Evolutionary conservation across 495 filamentous ascomycete species (phyloP).

Genomic region (Podospora conica): DNA sequence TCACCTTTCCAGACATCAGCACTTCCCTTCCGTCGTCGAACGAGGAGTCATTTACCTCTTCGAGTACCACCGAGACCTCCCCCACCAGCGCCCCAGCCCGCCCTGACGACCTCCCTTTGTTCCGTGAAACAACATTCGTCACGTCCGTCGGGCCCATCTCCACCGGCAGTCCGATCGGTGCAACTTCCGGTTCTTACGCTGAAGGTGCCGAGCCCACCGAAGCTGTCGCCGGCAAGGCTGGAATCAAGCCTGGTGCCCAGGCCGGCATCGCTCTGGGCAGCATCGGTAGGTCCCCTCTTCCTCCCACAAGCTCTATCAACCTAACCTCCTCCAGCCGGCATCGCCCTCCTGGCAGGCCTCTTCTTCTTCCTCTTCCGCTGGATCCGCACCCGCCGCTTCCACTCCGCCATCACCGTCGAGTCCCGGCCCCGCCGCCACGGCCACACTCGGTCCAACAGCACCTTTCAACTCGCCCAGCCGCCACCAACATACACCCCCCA

Average conservation of each 20-base stretch:
- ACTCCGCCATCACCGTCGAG: not conserved
- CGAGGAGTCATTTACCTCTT: not conserved
- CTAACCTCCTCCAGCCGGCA: not conserved
- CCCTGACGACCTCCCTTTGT: not conserved
- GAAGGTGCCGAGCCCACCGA: not conserved
- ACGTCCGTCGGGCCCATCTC: not conserved
- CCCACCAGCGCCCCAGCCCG: not conserved
- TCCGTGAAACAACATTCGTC: not conserved
- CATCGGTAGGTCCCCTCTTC: slow-evolving; percentile 6
- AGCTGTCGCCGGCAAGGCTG: not conserved
- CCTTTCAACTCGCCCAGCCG: not conserved
- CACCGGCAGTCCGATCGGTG: not conserved
- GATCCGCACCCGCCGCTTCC: not conserved
- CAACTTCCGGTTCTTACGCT: not conserved
- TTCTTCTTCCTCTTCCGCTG: slow-evolving; percentile 9
- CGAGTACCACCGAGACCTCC: not conserved
- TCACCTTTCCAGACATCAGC: not conserved
- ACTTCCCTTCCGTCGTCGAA: not conserved
- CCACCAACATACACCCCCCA: not conserved
- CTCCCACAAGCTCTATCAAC: not conserved
- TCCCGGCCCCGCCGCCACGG: not conserved
- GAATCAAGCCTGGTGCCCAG: slow-evolving; percentile 11
- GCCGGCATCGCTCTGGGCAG: slow-evolving; percentile 19
- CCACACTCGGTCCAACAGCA: not conserved
- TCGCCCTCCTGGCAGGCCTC: slow-evolving; percentile 4